These are phyloP conservation scores for Sporisorium exsertum DNA, from an alignment of 1,284 basidiomycete species.

Conservation along the genomic window DNA sequence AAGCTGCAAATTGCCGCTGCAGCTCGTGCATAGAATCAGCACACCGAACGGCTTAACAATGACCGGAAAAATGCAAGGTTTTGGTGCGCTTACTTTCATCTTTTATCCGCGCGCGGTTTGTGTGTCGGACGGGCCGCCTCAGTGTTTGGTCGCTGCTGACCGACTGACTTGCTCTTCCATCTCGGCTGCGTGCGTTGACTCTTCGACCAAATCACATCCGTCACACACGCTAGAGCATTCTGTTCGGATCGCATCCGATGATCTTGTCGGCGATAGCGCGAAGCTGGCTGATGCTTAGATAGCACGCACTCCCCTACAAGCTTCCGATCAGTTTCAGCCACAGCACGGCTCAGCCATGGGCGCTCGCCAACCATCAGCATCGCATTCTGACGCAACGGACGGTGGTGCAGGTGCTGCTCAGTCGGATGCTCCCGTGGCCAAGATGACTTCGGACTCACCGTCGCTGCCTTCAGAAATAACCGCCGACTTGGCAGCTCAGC, in stretches of 20 bases:
- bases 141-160: background rate
- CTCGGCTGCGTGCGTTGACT: background rate
- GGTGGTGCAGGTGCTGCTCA: background rate
- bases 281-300: background rate
- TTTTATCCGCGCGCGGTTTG: conserved; percentile 9
- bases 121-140: too few species aligned
- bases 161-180: background rate
- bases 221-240: background rate
- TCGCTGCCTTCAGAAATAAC: background rate
- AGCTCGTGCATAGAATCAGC: conserved; percentile 9
- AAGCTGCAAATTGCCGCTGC: conserved; percentile 27
- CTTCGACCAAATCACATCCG: too few species aligned
- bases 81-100: background rate
- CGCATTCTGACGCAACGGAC: background rate
- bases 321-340: too few species aligned
- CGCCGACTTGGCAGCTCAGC: conserved; percentile 3
- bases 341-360: conserved; percentile 2
- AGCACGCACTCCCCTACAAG: background rate
- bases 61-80: background rate
- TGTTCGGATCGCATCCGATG: conserved; percentile 2
- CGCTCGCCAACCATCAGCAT: background rate
- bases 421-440: conserved; percentile 18
- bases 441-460: background rate
- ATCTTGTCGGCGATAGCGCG: background rate
- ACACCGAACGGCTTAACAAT: background rate